Conservation (phyloP, 306 rosid species). For the Adenanthera pavonina region DNA sequence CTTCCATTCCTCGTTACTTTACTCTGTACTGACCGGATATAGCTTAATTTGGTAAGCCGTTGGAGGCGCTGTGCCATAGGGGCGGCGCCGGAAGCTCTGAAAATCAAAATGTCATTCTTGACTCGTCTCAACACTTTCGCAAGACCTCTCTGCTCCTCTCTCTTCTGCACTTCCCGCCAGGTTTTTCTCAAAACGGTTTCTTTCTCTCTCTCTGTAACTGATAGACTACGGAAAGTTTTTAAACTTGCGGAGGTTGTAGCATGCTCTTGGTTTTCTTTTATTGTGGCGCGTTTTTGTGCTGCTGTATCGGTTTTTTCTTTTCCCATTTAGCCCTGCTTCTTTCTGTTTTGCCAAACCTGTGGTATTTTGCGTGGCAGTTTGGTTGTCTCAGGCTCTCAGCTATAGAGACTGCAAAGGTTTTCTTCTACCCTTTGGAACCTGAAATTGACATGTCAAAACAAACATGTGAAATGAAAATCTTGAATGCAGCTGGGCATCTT, state of each 20-base stretch:
- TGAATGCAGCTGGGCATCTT: background rate
- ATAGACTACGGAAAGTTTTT: background rate
- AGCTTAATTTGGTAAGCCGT: background rate
- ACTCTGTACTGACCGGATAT: background rate
- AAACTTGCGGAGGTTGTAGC: background rate
- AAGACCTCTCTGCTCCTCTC: constrained; percentile 43
- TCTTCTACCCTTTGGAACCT: background rate
- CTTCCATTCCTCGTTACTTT: background rate
- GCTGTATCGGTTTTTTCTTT: background rate
- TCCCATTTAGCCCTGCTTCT: background rate
- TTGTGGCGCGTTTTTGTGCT: background rate
- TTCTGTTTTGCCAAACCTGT: background rate
- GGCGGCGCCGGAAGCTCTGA: background rate
- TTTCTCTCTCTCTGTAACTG: background rate
- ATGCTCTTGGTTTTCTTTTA: background rate
- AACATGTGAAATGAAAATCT: background rate
- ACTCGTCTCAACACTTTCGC: constrained; percentile 38
- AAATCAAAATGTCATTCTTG: constrained; percentile 35
- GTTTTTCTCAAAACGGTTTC: constrained; percentile 34
- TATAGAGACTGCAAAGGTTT: background rate
- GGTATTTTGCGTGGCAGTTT: background rate
- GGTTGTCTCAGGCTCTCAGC: background rate
- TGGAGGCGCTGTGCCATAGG: background rate
- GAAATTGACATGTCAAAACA: background rate
- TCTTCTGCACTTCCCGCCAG: constrained; percentile 41